These are phyloP conservation scores for Datura wrightii DNA, from an alignment of 257 asterid species.

Conservation along the genomic window DNA sequence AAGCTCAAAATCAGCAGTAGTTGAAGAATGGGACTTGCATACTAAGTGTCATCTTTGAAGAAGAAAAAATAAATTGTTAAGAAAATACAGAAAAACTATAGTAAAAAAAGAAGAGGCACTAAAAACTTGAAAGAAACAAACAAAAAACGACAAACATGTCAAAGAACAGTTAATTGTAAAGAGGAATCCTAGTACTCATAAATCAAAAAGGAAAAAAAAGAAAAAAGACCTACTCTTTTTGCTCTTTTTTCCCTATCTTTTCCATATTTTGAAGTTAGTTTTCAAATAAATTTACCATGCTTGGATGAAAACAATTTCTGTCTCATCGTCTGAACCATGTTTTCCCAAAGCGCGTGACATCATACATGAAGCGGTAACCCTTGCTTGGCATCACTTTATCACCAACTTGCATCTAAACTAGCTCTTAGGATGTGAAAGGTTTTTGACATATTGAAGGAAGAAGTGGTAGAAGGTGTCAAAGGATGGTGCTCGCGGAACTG, in stretches of 20 bases:
- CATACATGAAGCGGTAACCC: conserved; percentile 8
- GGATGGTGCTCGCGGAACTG: not conserved
- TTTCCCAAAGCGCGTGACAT: not conserved
- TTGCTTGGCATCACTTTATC: not conserved
- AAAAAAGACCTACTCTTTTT: not conserved
- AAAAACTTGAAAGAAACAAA: not conserved
- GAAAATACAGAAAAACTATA: not conserved
- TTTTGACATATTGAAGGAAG: not conserved
- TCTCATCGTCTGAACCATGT: not conserved
- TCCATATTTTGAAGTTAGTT: not conserved
- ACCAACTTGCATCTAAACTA: not conserved
- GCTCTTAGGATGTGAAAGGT: not conserved
- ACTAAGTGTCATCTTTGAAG: not conserved
- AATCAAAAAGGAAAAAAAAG: not conserved
- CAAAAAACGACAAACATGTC: not conserved
- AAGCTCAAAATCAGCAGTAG: conserved; percentile 12
- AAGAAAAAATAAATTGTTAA: not conserved
- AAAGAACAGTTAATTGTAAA: not conserved
- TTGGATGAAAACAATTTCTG: not conserved
- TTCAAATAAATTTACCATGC: not conserved
- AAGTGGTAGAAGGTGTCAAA: not conserved
- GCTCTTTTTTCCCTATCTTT: not conserved
- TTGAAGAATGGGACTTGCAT: not conserved
- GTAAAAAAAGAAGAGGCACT: not conserved
- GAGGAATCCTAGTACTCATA: not conserved